Evolutionary conservation across 176 grass and related monocot genomes (phyloP).

Genomic region (Hordeum marinum): DNA sequence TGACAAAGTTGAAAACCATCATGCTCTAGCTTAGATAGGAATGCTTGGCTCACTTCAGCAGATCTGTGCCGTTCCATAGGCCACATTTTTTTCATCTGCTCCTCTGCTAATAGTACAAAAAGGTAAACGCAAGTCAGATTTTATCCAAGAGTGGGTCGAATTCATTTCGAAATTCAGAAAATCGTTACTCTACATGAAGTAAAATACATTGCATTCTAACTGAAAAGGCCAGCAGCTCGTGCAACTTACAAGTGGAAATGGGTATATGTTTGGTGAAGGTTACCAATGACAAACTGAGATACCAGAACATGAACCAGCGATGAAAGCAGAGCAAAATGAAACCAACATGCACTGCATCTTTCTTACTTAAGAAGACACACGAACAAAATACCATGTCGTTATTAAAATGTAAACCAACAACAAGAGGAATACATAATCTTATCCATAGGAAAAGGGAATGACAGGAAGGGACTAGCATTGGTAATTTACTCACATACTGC

Average conservation of each 20-base stretch:
- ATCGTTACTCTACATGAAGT: background rate
- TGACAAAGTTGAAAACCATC: slow-evolving; percentile 2
- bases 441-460: background rate
- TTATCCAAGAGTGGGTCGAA: background rate
- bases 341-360: background rate
- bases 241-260: background rate
- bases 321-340: slow-evolving; percentile 1
- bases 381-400: too few relatives aligned
- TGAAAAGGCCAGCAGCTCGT: background rate
- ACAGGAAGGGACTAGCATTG: background rate
- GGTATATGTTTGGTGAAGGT: background rate
- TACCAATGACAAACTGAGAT: background rate
- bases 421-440: background rate
- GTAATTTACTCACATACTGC: background rate
- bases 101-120: slow-evolving; percentile 8
- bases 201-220: slow-evolving; percentile 4
- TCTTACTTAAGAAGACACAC: too few relatives aligned
- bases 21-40: slow-evolving; percentile 30
- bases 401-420: too few relatives aligned
- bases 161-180: background rate
- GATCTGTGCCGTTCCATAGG: slow-evolving; percentile 55
- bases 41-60: slow-evolving; percentile 33
- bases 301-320: background rate
- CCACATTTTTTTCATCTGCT: slow-evolving; percentile 40
- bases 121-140: slow-evolving; percentile 1